A percentile compares a stretch with the other conserved stretches of the same genome.
Evolutionary conservation across 2,329 filamentous ascomycete species (phyloP).

Genomic region (Nigrograna mackinnonii): DNA sequence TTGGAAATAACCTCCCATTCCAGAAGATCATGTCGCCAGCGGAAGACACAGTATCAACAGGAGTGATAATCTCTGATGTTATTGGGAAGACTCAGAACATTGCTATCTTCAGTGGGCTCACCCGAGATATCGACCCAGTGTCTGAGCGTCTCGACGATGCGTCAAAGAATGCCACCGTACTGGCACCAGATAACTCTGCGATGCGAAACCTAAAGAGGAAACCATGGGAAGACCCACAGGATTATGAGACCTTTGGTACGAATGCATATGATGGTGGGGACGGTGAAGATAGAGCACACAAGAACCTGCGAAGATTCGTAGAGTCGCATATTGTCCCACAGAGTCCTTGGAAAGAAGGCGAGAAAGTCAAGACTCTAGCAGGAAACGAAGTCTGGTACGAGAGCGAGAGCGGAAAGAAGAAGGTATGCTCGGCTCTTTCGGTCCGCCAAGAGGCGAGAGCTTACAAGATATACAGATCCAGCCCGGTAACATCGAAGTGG

Average conservation of each 20-base stretch:
- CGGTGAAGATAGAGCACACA: slow-evolving; percentile 75
- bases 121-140: slow-evolving; percentile 73
- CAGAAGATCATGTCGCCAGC: slow-evolving; percentile 30
- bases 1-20: slow-evolving; percentile 20
- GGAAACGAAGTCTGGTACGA: slow-evolving; percentile 85
- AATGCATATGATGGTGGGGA: slow-evolving; percentile 75
- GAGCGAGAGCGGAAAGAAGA: slow-evolving; percentile 65
- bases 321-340: slow-evolving; percentile 78
- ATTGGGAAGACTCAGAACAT: slow-evolving; percentile 77
- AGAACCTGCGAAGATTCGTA: slow-evolving; percentile 79
- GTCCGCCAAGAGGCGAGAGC: slow-evolving; percentile 4
- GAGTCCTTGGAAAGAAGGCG: slow-evolving; percentile 74
- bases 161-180: slow-evolving; percentile 74
- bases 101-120: slow-evolving; percentile 82
- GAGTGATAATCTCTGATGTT: slow-evolving; percentile 79
- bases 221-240: slow-evolving; percentile 78
- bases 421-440: slow-evolving; percentile 53
- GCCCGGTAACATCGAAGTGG: slow-evolving; percentile 79
- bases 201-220: slow-evolving; percentile 80
- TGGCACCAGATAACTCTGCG: slow-evolving; percentile 84
- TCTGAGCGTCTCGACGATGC: slow-evolving; percentile 70
- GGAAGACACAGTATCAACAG: slow-evolving; percentile 30
- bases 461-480: slow-evolving; percentile 60
- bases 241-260: slow-evolving; percentile 69
- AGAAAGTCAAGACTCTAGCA: slow-evolving; percentile 69